These are phyloP conservation scores for Carallia pectinifolia DNA, from an alignment of 345 rosid species.

Conservation along the genomic window DNA sequence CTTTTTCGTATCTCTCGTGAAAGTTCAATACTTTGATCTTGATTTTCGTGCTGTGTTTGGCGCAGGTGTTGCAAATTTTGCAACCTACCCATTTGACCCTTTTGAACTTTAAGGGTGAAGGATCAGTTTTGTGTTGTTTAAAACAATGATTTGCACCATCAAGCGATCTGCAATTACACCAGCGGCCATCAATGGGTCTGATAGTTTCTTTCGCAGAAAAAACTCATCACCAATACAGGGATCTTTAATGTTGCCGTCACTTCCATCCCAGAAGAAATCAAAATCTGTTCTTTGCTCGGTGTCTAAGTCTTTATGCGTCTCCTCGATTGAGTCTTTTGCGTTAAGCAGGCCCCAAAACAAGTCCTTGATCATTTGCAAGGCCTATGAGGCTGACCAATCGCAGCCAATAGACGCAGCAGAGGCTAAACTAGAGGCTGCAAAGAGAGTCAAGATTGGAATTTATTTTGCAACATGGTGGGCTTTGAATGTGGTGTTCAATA, in stretches of 20 bases:
- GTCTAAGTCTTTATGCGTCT: conserved; percentile 64
- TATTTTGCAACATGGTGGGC: conserved; percentile 75
- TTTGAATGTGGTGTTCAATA: conserved; percentile 87
- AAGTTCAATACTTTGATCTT: background rate
- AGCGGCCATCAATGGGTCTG: conserved; percentile 40
- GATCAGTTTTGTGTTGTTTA: background rate
- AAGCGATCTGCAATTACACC: conserved; percentile 39
- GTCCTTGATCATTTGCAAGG: conserved; percentile 54
- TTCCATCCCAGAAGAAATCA: conserved; percentile 22
- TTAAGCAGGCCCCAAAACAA: conserved; percentile 21
- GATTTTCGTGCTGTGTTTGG: background rate
- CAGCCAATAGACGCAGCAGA: conserved; percentile 43
- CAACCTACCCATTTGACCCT: conserved; percentile 1
- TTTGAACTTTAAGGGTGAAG: background rate
- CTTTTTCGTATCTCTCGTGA: background rate
- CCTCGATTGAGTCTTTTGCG: conserved; percentile 35
- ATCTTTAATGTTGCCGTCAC: conserved; percentile 40
- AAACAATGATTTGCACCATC: conserved; percentile 43
- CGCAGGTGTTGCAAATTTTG: background rate
- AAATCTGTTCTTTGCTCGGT: conserved; percentile 36
- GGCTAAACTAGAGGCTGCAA: conserved; percentile 54
- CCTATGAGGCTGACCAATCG: conserved; percentile 80
- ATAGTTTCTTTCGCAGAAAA: conserved; percentile 33
- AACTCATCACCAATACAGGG: conserved; percentile 22
- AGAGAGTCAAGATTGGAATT: conserved; percentile 60